These are phyloP conservation scores for Cercospora brassicicola DNA, from an alignment of 2,329 filamentous ascomycete species.

Conservation along the genomic window DNA sequence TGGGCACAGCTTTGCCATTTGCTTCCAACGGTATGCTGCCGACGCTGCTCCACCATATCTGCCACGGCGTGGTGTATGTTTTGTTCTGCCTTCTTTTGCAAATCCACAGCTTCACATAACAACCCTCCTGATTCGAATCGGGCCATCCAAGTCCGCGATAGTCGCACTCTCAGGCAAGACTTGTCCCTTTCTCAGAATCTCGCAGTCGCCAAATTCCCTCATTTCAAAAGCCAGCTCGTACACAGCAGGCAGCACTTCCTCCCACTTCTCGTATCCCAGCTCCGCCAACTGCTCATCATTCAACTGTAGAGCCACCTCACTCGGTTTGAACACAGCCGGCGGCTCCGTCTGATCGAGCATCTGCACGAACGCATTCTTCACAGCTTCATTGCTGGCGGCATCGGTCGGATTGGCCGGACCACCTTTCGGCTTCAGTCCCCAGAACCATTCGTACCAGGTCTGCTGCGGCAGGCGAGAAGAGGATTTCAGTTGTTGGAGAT, in stretches of 20 bases:
- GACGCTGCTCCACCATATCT: background rate
- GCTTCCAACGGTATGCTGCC: background rate
- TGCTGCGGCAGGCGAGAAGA: conserved; percentile 24
- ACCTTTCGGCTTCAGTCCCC: conserved; percentile 9
- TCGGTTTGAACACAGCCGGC: conserved; percentile 54
- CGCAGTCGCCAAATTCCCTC: conserved; percentile 47
- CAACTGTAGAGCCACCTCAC: conserved; percentile 50
- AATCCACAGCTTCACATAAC: conserved; percentile 9
- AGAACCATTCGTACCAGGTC: conserved; percentile 31
- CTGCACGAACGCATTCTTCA: conserved; percentile 31
- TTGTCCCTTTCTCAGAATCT: conserved; percentile 51
- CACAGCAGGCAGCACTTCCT: conserved; percentile 49
- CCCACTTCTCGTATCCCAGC: conserved; percentile 44
- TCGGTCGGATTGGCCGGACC: conserved; percentile 28
- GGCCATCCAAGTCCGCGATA: conserved; percentile 46
- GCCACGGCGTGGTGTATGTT: background rate
- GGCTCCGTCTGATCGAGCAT: conserved; percentile 37
- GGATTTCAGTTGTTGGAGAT: conserved; percentile 22
- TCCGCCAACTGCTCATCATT: conserved; percentile 42
- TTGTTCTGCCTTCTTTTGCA: background rate
- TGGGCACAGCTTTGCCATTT: background rate
- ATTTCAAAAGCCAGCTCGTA: conserved; percentile 49
- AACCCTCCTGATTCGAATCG: conserved; percentile 44
- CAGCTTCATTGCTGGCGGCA: conserved; percentile 30
- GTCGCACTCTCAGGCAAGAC: conserved; percentile 40